phyloP scores from a whole-genome alignment of 169 alveolate species.

The Fabrea salina region DNA sequence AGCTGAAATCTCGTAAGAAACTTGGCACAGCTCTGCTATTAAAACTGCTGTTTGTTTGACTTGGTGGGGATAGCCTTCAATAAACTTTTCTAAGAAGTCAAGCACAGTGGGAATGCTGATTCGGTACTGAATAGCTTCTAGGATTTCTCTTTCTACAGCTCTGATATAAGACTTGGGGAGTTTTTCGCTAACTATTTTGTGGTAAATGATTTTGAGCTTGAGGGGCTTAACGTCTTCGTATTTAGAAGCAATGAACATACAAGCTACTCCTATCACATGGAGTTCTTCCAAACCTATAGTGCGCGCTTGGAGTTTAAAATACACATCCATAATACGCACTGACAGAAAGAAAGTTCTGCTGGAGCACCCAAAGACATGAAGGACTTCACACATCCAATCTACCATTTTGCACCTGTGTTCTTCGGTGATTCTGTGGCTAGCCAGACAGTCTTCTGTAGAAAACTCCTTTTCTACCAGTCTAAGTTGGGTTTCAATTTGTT shows the following conservation, averaged over 20 bases:
- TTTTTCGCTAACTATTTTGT: slow-evolving; percentile 77
- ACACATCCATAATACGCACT: slow-evolving; percentile 76
- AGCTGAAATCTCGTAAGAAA: background rate
- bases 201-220: slow-evolving; percentile 55
- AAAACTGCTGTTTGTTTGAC: background rate
- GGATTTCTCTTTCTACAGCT: slow-evolving; percentile 61
- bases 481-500: too few relatives aligned
- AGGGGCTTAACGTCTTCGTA: slow-evolving; percentile 81
- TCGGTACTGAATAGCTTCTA: slow-evolving; percentile 50
- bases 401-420: slow-evolving; percentile 80
- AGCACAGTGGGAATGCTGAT: slow-evolving; percentile 50
- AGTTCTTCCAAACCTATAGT: slow-evolving; percentile 57
- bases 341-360: slow-evolving; percentile 73
- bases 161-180: slow-evolving; percentile 55
- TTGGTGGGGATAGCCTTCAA: background rate
- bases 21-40: background rate
- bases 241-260: slow-evolving; percentile 83
- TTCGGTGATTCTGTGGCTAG: slow-evolving; percentile 63
- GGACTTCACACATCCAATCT: slow-evolving; percentile 89
- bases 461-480: slow-evolving; percentile 7
- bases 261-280: slow-evolving; percentile 75
- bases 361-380: slow-evolving; percentile 66
- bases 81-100: slow-evolving; percentile 35
- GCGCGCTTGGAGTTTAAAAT: slow-evolving; percentile 37
- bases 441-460: slow-evolving; percentile 26